Conservation (phyloP, 1,284 basidiomycete genomes). For the Tylopilus sp. region DNA sequence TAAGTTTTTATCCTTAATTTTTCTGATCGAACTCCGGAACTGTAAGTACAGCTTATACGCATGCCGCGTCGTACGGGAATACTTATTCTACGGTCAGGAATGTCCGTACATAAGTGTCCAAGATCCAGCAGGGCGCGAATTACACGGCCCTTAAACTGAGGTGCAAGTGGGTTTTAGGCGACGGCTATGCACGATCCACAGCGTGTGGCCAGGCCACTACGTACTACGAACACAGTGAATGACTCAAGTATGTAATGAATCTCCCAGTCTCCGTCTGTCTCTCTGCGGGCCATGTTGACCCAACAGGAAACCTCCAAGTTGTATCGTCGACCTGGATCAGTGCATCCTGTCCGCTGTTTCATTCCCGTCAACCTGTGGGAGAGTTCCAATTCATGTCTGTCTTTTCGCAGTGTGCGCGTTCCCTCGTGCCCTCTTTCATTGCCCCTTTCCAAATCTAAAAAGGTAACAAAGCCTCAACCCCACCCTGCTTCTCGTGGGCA, state of each 20-base stretch:
- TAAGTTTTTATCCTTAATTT: slow-evolving; percentile 6
- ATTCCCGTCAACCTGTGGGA: slow-evolving; percentile 20
- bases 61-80: slow-evolving; percentile 13
- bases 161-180: slow-evolving; percentile 19
- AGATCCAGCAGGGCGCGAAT: slow-evolving; percentile 19
- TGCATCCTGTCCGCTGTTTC: slow-evolving; percentile 13
- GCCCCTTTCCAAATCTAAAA: slow-evolving; percentile 15
- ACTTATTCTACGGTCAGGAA: slow-evolving; percentile 1
- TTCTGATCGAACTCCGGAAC: slow-evolving; percentile 15
- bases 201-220: slow-evolving; percentile 22
- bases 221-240: slow-evolving; percentile 23
- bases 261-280: slow-evolving; percentile 1
- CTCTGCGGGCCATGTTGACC: slow-evolving; percentile 1
- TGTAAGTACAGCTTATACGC: not conserved
- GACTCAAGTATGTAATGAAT: slow-evolving; percentile 24
- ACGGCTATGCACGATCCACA: slow-evolving; percentile 11
- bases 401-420: slow-evolving; percentile 7
- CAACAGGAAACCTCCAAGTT: slow-evolving; percentile 12
- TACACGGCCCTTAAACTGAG: slow-evolving; percentile 15
- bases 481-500: slow-evolving; percentile 5
- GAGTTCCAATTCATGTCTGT: slow-evolving; percentile 6
- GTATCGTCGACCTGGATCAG: not conserved
- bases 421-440: slow-evolving; percentile 14
- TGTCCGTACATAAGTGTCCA: not conserved
- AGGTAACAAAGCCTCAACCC: slow-evolving; percentile 2